These are phyloP conservation scores for Solanum lycopersicoides DNA, from an alignment of 257 asterid genomes.

Conservation along the genomic window DNA sequence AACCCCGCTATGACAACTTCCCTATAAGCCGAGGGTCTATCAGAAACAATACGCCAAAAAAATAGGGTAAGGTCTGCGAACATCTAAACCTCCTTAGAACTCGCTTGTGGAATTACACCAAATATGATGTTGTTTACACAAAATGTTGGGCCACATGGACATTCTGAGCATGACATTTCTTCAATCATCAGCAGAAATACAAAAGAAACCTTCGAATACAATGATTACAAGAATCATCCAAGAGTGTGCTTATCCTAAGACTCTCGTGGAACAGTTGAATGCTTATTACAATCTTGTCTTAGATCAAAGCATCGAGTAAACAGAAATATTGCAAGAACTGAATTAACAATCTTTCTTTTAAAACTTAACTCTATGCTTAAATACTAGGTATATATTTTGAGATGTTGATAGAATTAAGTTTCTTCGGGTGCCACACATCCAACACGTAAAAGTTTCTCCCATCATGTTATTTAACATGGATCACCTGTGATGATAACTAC, in stretches of 20 bases:
- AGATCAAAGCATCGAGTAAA: not conserved
- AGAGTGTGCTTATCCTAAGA: not conserved
- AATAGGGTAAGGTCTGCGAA: not conserved
- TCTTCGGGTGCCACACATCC: not conserved
- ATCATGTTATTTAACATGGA: not conserved
- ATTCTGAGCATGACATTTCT: not conserved
- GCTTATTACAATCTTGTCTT: not conserved
- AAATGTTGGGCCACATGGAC: not conserved
- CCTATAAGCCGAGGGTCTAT: not conserved
- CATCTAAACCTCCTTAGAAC: not conserved
- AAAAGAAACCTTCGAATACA: not conserved
- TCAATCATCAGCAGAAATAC: not conserved
- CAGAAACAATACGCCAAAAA: not conserved
- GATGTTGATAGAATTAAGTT: not conserved
- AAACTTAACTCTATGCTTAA: not conserved
- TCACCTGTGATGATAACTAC: not conserved
- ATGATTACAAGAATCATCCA: not conserved
- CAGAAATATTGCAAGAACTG: not conserved
- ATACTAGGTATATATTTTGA: not conserved
- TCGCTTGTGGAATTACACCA: not conserved
- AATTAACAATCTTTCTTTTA: not conserved
- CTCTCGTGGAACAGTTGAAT: not conserved
- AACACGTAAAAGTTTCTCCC: not conserved
- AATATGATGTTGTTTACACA: not conserved
- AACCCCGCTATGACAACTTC: not conserved